Percentiles rank a stretch among this genome's conserved stretches.
Evolutionary conservation across 2,329 filamentous ascomycete genomes (phyloP).

Genomic region (Trichoderma polysporum): DNA sequence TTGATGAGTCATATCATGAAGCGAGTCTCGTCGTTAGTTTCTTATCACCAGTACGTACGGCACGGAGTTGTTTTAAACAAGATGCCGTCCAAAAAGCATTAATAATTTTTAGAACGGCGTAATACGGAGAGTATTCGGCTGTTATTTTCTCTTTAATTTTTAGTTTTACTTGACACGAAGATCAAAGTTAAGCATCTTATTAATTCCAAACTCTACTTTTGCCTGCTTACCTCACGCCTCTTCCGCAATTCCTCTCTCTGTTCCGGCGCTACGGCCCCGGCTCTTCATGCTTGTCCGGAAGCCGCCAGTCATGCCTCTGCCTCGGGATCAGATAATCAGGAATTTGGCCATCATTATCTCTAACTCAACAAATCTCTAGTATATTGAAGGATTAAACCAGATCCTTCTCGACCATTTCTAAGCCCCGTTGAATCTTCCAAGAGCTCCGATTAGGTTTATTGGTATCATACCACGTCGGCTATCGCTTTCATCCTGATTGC

Average conservation of each 20-base stretch:
- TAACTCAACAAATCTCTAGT: not conserved
- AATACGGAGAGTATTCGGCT: too few species aligned
- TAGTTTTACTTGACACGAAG: too few species aligned
- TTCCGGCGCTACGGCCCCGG: not conserved
- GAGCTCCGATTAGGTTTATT: not conserved
- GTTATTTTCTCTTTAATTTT: too few species aligned
- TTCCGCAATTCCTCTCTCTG: not conserved
- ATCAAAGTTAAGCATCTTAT: not conserved
- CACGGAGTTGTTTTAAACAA: too few species aligned
- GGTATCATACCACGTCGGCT: not conserved
- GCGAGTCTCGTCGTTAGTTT: too few species aligned
- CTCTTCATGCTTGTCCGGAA: not conserved
- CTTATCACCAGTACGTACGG: too few species aligned
- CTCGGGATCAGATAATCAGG: constrained; percentile 7
- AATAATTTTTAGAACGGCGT: too few species aligned
- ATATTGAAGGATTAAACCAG: not conserved
- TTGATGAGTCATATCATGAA: too few species aligned
- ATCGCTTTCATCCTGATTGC: not conserved
- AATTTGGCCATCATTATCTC: not conserved
- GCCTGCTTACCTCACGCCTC: not conserved
- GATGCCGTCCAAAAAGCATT: too few species aligned
- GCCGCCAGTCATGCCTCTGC: not conserved
- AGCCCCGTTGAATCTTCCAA: not conserved
- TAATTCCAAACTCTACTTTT: not conserved
- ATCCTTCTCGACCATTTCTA: not conserved